These are phyloP conservation scores for Pseudogymnoascus sp. DNA, from an alignment of 2,329 filamentous ascomycete genomes.

Conservation along the genomic window DNA sequence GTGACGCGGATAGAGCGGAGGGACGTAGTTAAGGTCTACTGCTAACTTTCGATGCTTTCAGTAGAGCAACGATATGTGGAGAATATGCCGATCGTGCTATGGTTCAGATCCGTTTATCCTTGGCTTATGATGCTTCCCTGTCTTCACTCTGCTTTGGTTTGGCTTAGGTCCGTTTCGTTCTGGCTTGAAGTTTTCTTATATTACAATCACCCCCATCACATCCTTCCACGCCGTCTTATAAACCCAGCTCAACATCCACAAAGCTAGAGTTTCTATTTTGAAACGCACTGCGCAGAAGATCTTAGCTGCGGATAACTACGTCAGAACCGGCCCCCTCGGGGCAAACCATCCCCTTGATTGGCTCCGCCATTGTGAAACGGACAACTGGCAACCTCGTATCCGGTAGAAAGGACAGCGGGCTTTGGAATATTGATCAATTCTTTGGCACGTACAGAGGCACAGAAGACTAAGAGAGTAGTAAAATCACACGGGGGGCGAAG, in stretches of 20 bases:
- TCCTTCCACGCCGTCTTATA: neutral
- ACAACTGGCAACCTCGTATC: conserved; percentile 5
- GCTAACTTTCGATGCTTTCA: neutral
- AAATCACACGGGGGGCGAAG: neutral
- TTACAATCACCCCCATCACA: neutral
- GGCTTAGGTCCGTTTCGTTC: neutral
- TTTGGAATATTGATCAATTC: neutral
- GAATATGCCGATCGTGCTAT: neutral
- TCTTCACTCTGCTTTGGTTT: neutral
- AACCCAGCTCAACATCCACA: no score
- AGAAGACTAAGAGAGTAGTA: neutral
- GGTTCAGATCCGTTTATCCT: neutral
- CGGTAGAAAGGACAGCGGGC: neutral
- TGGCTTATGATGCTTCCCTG: neutral
- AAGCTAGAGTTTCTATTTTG: neutral
- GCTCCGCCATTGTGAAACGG: conserved; percentile 4
- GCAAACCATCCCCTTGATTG: neutral
- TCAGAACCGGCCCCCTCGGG: neutral
- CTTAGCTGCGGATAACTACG: conserved; percentile 6
- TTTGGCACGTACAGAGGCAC: neutral
- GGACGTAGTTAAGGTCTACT: neutral
- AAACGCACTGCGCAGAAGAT: neutral
- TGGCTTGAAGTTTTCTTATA: neutral
- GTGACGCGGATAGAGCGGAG: neutral
- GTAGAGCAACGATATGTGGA: neutral